Evolutionary conservation across 176 grass and related monocot genomes (phyloP).

Genomic region (sorghum (Sorghum bicolor)): Sorghum_bicolor_NCBIv3 NC_012870.2:57665501-57666000

Average conservation of each 20-base stretch:
- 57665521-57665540: neutral
- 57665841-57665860: neutral
- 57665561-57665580: no score
- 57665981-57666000: neutral
- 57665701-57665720: neutral
- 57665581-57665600: no score
- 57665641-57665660: no score
- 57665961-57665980: neutral
- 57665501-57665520: no score
- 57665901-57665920: neutral
- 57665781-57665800: neutral
- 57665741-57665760: no score
- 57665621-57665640: no score
- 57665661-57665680: no score
- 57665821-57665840: no score
- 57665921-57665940: neutral
- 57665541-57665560: neutral
- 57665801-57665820: no score
- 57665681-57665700: neutral
- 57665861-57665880: neutral
- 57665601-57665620: no score
- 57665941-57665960: slow-evolving; percentile 20
- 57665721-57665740: no score
- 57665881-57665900: neutral
- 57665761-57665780: no score